Percentiles rank a stretch among this genome's conserved stretches.
Evolutionary conservation across 768 basidiomycete genomes (phyloP).

Genomic region (button mushroom (Agaricus bisporus)): DNA sequence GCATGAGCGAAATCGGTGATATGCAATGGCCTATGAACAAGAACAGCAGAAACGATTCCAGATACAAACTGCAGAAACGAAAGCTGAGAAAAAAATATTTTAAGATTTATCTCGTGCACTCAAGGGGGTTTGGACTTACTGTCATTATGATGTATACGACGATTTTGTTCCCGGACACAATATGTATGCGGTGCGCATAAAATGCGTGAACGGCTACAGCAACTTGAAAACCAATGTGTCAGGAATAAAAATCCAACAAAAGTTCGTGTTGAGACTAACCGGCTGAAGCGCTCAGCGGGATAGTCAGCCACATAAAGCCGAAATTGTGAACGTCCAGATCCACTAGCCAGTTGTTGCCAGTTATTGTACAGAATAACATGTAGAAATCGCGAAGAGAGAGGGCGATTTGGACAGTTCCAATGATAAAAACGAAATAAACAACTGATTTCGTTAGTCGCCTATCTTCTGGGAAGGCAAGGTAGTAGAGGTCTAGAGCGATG

Average conservation of each 20-base stretch:
- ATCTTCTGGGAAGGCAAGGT: conserved; percentile 1
- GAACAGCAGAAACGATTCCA: not conserved
- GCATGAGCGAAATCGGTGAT: not conserved
- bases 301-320: conserved; percentile 1
- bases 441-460: not conserved
- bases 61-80: not conserved
- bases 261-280: not conserved
- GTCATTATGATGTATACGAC: not conserved
- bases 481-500: not conserved
- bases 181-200: conserved; percentile 5
- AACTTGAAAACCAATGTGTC: not conserved
- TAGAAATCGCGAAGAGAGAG: conserved; percentile 3
- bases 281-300: not conserved
- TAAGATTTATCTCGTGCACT: not conserved
- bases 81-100: not conserved
- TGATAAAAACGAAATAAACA: not conserved
- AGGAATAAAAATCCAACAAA: not conserved
- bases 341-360: not conserved
- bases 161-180: not conserved
- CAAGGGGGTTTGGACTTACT: not conserved
- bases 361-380: not conserved
- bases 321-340: not conserved
- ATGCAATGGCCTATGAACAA: not conserved
- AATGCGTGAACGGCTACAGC: not conserved
- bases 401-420: not conserved